These are phyloP conservation scores for Mrakia frigida DNA, from an alignment of 768 basidiomycete genomes.

Conservation along the genomic window DNA sequence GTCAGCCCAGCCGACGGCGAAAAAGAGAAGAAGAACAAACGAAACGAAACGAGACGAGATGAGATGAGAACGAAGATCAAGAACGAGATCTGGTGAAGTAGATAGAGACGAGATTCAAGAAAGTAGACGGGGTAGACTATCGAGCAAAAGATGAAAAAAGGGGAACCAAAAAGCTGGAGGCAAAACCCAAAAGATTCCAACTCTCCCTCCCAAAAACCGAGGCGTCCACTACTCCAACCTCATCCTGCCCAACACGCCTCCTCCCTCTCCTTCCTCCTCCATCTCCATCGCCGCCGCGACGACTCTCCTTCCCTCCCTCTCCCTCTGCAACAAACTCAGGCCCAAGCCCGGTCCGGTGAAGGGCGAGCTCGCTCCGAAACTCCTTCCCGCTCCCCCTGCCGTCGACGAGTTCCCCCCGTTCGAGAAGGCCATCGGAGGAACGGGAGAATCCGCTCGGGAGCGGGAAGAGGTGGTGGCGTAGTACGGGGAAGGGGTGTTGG, in stretches of 20 bases:
- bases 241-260: neutral
- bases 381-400: neutral
- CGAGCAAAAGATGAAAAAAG: too few species aligned
- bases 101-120: too few species aligned
- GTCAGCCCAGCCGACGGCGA: too few species aligned
- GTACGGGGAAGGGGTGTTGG: neutral
- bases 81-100: too few species aligned
- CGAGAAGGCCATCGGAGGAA: neutral
- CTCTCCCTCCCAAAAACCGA: too few species aligned
- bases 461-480: neutral
- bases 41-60: too few species aligned
- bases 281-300: neutral
- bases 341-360: neutral
- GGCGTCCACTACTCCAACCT: slow-evolving; percentile 6
- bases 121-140: too few species aligned
- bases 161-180: too few species aligned
- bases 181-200: too few species aligned
- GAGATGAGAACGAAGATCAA: too few species aligned
- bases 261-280: neutral
- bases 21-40: too few species aligned
- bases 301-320: slow-evolving; percentile 10
- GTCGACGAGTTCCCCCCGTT: neutral
- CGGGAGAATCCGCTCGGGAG: neutral
- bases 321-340: neutral
- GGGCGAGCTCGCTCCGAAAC: neutral